phyloP scores from a whole-genome alignment of 495 filamentous ascomycete species.

The Viridothelium virens region DNA sequence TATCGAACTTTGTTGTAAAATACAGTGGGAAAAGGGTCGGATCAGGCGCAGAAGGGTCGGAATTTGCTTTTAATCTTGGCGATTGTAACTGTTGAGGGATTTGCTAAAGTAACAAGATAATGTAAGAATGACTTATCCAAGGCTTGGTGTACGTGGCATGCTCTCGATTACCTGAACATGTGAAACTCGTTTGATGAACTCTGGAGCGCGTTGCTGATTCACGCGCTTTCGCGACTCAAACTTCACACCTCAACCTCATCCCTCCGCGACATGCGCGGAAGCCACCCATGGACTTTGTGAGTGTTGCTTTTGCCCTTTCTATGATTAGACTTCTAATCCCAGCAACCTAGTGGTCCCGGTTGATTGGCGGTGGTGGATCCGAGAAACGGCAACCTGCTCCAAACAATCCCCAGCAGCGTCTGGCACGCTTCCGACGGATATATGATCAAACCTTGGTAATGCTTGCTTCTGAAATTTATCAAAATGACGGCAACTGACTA shows the following conservation, averaged over 20 bases:
- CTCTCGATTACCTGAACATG: no score
- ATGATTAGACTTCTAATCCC: background rate
- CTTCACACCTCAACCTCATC: background rate
- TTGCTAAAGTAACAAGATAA: no score
- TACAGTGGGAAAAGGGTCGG: no score
- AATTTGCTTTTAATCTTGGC: background rate
- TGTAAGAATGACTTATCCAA: no score
- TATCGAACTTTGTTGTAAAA: no score
- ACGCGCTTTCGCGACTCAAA: background rate
- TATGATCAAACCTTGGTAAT: slow-evolving; percentile 77
- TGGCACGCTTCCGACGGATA: slow-evolving; percentile 80
- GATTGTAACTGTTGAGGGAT: background rate
- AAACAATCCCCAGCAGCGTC: slow-evolving; percentile 74
- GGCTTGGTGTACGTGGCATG: no score
- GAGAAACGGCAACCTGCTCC: slow-evolving; percentile 53
- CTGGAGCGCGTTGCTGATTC: background rate
- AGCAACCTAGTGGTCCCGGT: slow-evolving; percentile 67
- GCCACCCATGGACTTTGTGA: slow-evolving; percentile 22
- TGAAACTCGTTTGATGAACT: background rate
- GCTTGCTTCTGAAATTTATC: background rate
- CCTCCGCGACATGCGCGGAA: slow-evolving; percentile 7
- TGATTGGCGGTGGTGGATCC: slow-evolving; percentile 70
- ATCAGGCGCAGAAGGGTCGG: no score
- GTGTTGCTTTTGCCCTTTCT: background rate
- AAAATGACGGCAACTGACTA: slow-evolving; percentile 16